A percentile compares a stretch with the other conserved stretches of the same genome.
These are phyloP conservation scores for Sherardia arvensis DNA, from an alignment of 257 asterid species.

Conservation along the genomic window DNA sequence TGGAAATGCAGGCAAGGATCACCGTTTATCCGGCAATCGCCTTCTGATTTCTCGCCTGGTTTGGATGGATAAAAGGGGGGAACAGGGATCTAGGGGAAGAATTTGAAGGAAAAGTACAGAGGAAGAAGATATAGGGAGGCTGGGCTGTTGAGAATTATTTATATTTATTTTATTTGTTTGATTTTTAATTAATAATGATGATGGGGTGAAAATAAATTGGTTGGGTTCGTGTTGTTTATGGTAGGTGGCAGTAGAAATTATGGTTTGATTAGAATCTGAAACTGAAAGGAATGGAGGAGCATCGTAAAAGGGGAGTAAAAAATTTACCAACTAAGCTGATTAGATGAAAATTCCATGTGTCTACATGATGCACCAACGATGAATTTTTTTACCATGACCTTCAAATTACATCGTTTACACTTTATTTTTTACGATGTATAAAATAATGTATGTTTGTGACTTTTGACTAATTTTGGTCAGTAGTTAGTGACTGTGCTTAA, in stretches of 20 bases:
- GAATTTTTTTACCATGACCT: too few relatives aligned
- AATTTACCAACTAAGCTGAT: background rate
- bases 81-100: background rate
- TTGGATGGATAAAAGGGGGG: background rate
- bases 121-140: background rate
- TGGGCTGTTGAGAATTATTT: conserved; percentile 12
- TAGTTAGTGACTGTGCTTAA: too few relatives aligned
- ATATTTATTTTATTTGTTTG: too few relatives aligned
- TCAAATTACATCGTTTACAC: background rate
- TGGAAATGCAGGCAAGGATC: background rate
- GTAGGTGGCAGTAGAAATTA: background rate
- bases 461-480: too few relatives aligned
- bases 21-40: background rate
- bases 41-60: background rate
- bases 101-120: background rate
- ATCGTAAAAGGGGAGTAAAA: background rate
- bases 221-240: background rate
- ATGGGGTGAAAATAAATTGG: background rate
- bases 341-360: background rate
- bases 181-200: background rate
- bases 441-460: too few relatives aligned
- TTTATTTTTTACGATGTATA: too few relatives aligned
- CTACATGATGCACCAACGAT: too few relatives aligned
- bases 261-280: background rate
- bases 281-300: background rate